Base-by-base conservation (phyloP, 2,329 filamentous ascomycete genomes). In the Fusarium clavum region DNA sequence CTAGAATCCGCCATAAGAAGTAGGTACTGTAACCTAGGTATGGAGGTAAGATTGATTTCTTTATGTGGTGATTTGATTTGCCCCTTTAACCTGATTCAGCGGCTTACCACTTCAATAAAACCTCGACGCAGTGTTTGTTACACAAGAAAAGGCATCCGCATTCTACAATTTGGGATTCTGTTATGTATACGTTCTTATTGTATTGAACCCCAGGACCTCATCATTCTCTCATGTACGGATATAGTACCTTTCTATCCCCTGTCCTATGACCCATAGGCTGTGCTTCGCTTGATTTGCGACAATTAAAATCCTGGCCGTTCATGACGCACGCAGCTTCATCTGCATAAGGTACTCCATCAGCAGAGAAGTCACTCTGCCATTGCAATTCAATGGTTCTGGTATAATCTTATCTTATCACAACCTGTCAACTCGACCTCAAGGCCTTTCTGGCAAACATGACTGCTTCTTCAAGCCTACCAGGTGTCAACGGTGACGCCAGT, bases 261-360 rank as follows among this genome's bases (percentile, higher is more conserved):
- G 40, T 64, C 51, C 34, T 25, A 57, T 44, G 52, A 60, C 40
- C 65, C 67, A 52, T 66, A 53, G 49, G 38, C 49, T 24, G 30
- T 27, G 40, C 51, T 38, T 43, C 22, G 30, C 20, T 45, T 57
- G 44, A 32, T 61, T 62, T 66, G 65, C 65, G 65, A 69, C 47
- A 69, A 61, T 69, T 68, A 68, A 68, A 68, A 61, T 47, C 67
- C 67, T 27, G 43, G 67, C 46, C 25, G 22, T 57, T 66, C 47
- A 69, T 71, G 68, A 71, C 68, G 67, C 67, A 67, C 41, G 55
- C 51, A 54, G 52, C 40, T 64, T 43, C 34, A 30, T 67, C 41
- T 57, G 66, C 49, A 52, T 63, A 44, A 16, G 20, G 41, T 44
- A 44, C 41, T 10, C 41, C 20, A 30, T 41, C 49, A 41, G 41